A percentile compares a stretch with the other conserved stretches of the same genome.
phyloP scores from a whole-genome alignment of 1,139 yeast species.

The Magnusiomyces paraingens region DNA sequence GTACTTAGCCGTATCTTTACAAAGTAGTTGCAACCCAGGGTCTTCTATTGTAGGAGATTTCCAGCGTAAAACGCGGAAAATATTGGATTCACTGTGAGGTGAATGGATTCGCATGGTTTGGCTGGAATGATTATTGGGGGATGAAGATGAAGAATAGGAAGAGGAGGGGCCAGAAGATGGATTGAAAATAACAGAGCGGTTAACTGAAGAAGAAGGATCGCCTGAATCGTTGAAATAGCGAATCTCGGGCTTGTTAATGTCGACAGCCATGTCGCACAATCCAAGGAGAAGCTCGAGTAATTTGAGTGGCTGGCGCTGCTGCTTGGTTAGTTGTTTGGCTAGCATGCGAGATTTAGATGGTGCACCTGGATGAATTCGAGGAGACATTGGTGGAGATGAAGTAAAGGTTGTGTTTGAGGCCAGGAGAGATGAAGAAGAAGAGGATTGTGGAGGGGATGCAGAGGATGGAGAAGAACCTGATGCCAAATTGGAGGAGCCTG shows the following conservation, averaged over 20 bases:
- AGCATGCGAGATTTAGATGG: conserved; percentile 13
- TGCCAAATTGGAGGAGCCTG: not conserved
- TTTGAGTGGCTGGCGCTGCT: conserved; percentile 54
- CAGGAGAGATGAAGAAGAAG: conserved; percentile 11
- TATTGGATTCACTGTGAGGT: conserved; percentile 65
- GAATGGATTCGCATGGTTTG: conserved; percentile 37
- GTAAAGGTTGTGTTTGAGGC: conserved; percentile 9
- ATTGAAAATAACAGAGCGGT: conserved; percentile 12
- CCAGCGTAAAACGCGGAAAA: conserved; percentile 50
- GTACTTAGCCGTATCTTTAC: conserved; percentile 60
- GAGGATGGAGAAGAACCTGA: conserved; percentile 15
- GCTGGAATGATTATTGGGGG: not conserved
- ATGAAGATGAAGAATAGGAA: not conserved
- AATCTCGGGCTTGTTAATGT: conserved; percentile 52
- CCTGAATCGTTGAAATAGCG: not conserved
- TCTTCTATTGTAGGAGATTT: conserved; percentile 50
- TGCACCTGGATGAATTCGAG: conserved; percentile 12
- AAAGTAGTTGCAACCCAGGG: conserved; percentile 54
- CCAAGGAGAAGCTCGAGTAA: conserved; percentile 58
- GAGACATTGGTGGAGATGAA: conserved; percentile 14
- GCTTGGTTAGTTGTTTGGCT: conserved; percentile 22
- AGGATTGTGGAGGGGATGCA: conserved; percentile 22
- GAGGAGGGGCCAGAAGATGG: not conserved
- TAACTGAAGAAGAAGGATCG: not conserved
- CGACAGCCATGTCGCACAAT: conserved; percentile 69